Conservation (phyloP, 2,329 filamentous ascomycete species). For the Colletotrichum gigasporum region DNA sequence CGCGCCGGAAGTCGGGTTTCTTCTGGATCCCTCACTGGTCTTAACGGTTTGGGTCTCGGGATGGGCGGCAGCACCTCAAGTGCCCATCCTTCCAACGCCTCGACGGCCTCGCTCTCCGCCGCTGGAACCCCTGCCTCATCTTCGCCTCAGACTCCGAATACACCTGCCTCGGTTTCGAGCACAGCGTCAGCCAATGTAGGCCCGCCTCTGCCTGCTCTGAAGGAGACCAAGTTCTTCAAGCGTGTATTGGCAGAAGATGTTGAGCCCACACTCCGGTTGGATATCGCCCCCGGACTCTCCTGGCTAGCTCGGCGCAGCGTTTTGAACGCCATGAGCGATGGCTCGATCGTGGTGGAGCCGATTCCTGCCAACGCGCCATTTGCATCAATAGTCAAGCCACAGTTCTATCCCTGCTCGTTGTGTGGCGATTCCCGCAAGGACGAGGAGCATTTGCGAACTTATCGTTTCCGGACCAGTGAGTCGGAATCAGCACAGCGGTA, state of each 20-base stretch:
- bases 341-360: constrained; percentile 88
- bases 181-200: constrained; percentile 47
- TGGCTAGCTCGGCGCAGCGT: constrained; percentile 93
- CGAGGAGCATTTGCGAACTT: constrained; percentile 76
- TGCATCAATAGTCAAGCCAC: constrained; percentile 58
- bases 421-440: constrained; percentile 86
- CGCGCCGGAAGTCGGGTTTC: constrained; percentile 71
- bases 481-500: constrained; percentile 88
- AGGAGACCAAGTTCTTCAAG: constrained; percentile 95
- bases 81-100: constrained; percentile 65
- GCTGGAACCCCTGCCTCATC: constrained; percentile 58
- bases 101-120: constrained; percentile 65
- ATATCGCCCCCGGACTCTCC: constrained; percentile 88
- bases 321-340: constrained; percentile 83
- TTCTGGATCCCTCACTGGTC: constrained; percentile 69
- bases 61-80: constrained; percentile 58
- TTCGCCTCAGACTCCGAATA: constrained; percentile 68
- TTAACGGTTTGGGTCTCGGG: constrained; percentile 53
- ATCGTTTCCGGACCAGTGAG: constrained; percentile 90
- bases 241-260: constrained; percentile 89
- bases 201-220: constrained; percentile 68
- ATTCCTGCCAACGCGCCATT: constrained; percentile 70
- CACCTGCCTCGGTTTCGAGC: constrained; percentile 62
- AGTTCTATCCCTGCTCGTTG: constrained; percentile 78
- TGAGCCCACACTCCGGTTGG: constrained; percentile 90